These are phyloP conservation scores for Penicillium sp. DNA, from an alignment of 2,329 filamentous ascomycete genomes.

Conservation along the genomic window DNA sequence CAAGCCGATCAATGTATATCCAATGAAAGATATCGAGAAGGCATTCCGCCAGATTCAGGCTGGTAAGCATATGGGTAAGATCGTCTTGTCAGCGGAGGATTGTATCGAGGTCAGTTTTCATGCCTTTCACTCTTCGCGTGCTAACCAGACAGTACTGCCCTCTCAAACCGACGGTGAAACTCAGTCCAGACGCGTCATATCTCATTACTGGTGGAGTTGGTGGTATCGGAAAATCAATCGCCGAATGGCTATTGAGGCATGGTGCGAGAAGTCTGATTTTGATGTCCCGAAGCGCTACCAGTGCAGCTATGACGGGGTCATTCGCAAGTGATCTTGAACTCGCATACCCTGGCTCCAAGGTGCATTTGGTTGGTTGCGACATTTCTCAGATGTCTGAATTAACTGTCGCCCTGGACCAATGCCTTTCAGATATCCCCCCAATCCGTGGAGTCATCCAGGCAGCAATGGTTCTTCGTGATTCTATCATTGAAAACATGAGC, in stretches of 20 bases:
- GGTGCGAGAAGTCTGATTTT: not conserved
- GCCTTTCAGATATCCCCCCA: not conserved
- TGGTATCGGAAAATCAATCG: not conserved
- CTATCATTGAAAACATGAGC: not conserved
- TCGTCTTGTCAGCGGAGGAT: conserved; percentile 25
- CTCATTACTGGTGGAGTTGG: not conserved
- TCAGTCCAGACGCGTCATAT: not conserved
- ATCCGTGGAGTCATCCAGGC: not conserved
- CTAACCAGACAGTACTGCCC: not conserved
- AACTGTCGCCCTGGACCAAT: not conserved
- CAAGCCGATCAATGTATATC: conserved; percentile 29
- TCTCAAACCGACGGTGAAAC: not conserved
- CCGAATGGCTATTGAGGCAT: not conserved
- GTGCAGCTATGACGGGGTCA: not conserved
- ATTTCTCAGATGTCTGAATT: not conserved
- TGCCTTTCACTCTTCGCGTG: too few relatives aligned
- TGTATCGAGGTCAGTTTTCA: not conserved
- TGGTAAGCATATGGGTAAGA: conserved; percentile 44
- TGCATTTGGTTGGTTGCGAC: not conserved
- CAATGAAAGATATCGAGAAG: conserved; percentile 28
- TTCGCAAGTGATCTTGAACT: not conserved
- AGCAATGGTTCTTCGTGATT: not conserved
- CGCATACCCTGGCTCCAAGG: not conserved
- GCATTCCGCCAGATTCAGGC: conserved; percentile 36
- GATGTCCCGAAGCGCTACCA: not conserved